Evolutionary conservation across 805 yeast genomes (phyloP), one percentile per base, ranked within the genome.

Genomic region (Wickerhamiella azyma): DNA sequence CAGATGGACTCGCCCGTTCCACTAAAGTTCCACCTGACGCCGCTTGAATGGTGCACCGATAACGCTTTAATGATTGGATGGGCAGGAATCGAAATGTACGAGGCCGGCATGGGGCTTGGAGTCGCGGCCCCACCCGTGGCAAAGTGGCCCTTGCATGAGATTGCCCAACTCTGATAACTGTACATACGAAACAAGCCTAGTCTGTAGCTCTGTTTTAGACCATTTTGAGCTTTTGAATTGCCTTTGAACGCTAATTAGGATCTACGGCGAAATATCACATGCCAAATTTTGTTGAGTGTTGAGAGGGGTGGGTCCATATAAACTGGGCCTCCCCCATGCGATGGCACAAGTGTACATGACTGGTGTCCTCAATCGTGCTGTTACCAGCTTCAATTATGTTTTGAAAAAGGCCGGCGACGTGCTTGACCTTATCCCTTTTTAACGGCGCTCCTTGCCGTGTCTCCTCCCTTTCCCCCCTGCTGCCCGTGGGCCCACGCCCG

Each of bases 41-140:
- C 75, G 17, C 66, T 77, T 2, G 63, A 70, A 1, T 65, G 86
- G 49, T 92, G 98, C 59, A 85, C 96, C 0, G 98, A 92, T 58
- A 92, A 92, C 61, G 94, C 96, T 0, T 75, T 85, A 2, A 92
- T 92, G 98, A 92, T 92, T 44, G 98, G 96, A 1, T 85, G 94
- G 78, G 94, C 97, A 0, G 98, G 96, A 0, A 84, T 89, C 8
- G 96, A 89, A 59, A 63, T 88, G 16, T 81, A 66, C 58, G 95
- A 86, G 58, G 70, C 72, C 5, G 50, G 59, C 1, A 32, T 63
- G 9, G 55, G 69, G 10, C 74, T 86, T 0, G 72, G 69, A 5
- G 55, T 82, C 37, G 69, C 64, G 9, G 73, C 77, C 2, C 56
- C 71, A n/a, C 94, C 94, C 1, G 66, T 76, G 1, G 67, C 85